phyloP scores from a whole-genome alignment of 2,329 filamentous ascomycete genomes.

The Didymella arachidicola region DNA sequence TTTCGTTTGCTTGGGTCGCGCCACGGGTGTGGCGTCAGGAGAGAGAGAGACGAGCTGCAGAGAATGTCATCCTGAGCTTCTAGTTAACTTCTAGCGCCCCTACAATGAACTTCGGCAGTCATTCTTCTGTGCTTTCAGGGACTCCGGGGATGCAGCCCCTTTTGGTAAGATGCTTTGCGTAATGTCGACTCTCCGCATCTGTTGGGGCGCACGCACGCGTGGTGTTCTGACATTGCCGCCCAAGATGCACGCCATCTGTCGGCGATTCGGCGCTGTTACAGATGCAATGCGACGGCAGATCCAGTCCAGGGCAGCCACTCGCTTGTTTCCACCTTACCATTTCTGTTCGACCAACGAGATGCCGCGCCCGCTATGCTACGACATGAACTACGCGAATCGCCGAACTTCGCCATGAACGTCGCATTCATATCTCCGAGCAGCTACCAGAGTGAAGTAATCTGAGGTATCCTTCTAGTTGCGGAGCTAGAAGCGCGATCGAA shows the following conservation, averaged over 20 bases:
- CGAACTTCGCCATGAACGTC: constrained; percentile 12
- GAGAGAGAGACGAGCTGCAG: constrained; percentile 24
- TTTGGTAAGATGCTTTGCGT: constrained; percentile 8
- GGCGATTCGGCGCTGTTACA: constrained; percentile 23
- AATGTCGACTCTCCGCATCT: constrained; percentile 16
- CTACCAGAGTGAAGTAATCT: neutral
- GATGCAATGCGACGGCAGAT: constrained; percentile 12
- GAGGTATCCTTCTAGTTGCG: constrained; percentile 16
- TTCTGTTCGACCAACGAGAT: constrained; percentile 15
- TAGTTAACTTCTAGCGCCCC: constrained; percentile 36
- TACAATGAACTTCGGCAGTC: constrained; percentile 7
- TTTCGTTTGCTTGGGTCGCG: constrained; percentile 10
- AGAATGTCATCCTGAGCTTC: constrained; percentile 24
- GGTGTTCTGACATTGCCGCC: constrained; percentile 12
- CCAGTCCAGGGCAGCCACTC: constrained; percentile 17
- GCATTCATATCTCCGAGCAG: constrained; percentile 17
- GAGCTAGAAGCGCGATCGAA: constrained; percentile 30
- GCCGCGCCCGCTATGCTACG: constrained; percentile 5
- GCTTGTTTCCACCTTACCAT: constrained; percentile 9
- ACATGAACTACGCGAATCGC: constrained; percentile 10
- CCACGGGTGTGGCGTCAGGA: constrained; percentile 28
- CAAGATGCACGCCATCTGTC: constrained; percentile 12
- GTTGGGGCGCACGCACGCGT: constrained; percentile 15
- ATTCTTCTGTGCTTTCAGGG: neutral
- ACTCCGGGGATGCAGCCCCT: constrained; percentile 12